Conservation (phyloP, 805 yeast species). For the Hemisphaericaspora nanyangensis region DNA sequence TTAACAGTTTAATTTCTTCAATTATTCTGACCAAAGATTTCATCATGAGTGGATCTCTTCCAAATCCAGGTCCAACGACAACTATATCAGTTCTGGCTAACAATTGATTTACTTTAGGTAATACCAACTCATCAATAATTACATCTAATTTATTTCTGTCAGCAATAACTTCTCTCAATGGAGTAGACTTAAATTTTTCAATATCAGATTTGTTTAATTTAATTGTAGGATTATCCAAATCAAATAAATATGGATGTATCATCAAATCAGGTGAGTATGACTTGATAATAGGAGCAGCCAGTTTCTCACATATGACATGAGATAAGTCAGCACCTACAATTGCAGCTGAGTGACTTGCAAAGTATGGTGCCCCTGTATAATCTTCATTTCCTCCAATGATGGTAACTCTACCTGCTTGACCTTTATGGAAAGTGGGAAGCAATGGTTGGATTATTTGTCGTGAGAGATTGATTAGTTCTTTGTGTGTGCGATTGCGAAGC, state of each 20-base stretch:
- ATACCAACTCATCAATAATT: conserved; percentile 40
- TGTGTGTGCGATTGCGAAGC: conserved; percentile 26
- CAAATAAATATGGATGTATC: conserved; percentile 89
- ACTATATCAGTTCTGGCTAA: conserved; percentile 72
- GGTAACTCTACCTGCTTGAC: conserved; percentile 84
- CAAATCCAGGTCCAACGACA: conserved; percentile 92
- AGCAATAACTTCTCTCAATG: conserved; percentile 21
- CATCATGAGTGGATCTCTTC: conserved; percentile 72
- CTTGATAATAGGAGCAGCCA: conserved; percentile 79
- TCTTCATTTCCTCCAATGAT: conserved; percentile 95
- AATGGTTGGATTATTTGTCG: conserved; percentile 72
- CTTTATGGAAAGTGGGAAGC: conserved; percentile 70
- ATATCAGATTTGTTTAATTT: conserved; percentile 12
- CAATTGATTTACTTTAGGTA: conserved; percentile 54
- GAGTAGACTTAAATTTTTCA: conserved; percentile 13
- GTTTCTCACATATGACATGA: conserved; percentile 80
- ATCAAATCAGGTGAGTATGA: conserved; percentile 87
- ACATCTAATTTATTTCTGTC: conserved; percentile 19
- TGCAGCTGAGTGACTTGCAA: conserved; percentile 82
- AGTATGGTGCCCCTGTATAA: conserved; percentile 95
- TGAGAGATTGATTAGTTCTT: conserved; percentile 48
- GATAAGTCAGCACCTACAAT: conserved; percentile 83
- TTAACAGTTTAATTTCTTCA: conserved; percentile 49
- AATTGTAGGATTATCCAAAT: conserved; percentile 33
- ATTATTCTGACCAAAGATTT: conserved; percentile 56